These are phyloP conservation scores for Aspergillus incahuasiensis DNA, from an alignment of 495 filamentous ascomycete genomes.

Conservation along the genomic window DNA sequence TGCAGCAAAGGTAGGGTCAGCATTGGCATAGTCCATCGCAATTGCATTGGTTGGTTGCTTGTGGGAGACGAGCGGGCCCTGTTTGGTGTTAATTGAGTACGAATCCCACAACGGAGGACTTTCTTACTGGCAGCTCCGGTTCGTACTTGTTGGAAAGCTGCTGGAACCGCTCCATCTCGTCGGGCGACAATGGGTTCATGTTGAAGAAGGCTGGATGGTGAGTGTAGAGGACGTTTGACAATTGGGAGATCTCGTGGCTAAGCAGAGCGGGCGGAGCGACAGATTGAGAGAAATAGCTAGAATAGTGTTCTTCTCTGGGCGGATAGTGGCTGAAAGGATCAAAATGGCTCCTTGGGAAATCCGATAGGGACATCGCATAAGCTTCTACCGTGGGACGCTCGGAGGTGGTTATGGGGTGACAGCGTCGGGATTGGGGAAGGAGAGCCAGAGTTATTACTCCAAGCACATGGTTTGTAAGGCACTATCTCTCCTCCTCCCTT, in stretches of 20 bases:
- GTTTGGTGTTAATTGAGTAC: constrained; percentile 3
- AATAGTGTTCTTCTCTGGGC: constrained; percentile 27
- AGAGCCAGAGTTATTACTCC: constrained; percentile 5
- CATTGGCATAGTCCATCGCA: constrained; percentile 83
- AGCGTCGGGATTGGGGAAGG: constrained; percentile 3
- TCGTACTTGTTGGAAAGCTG: constrained; percentile 59
- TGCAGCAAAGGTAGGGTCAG: constrained; percentile 74
- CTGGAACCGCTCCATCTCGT: constrained; percentile 52
- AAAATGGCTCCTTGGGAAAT: constrained; percentile 35
- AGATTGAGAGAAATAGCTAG: constrained; percentile 15
- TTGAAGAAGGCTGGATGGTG: constrained; percentile 20
- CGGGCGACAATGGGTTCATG: constrained; percentile 45
- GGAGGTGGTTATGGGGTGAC: constrained; percentile 10
- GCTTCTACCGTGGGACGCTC: background rate
- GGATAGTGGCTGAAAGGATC: constrained; percentile 34
- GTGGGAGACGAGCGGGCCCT: constrained; percentile 76
- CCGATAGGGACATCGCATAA: constrained; percentile 45
- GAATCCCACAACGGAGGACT: background rate
- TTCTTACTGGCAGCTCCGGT: constrained; percentile 58
- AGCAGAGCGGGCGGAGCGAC: constrained; percentile 21
- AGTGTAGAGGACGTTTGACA: constrained; percentile 20
- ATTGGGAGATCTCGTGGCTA: constrained; percentile 21
- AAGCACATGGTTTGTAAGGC: constrained; percentile 17
- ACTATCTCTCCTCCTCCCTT: background rate
- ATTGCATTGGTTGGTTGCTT: constrained; percentile 74